Evolutionary conservation across 2,329 filamentous ascomycete species (phyloP), one percentile per base, ranked within the genome.

Genomic region (Rhynchosporium secalis): DNA sequence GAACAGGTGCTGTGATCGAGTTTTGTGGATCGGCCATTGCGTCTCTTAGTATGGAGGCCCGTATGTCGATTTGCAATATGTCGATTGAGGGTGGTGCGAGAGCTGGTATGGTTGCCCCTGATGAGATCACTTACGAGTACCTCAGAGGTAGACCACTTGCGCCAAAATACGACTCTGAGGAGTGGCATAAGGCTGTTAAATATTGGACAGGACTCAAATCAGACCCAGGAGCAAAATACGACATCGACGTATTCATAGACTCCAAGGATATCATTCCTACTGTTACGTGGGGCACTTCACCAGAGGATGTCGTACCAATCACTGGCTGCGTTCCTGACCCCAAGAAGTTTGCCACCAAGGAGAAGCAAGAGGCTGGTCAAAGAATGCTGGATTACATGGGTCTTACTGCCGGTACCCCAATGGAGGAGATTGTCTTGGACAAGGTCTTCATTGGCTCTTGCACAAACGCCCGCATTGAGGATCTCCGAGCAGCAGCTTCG

Each of bases 61-160:
- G 95, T 70, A 98, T 99, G 95, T 97, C 93, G 66, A 96, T 99
- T 76, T 98, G 95, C 82, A 99, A 99, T 81, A 98, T 98, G 95
- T 92, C 93, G 13, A 97, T 98, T 70, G 95, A 99, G 81, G 95
- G 84, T 70, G 95, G 95, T 77, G 95, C 95, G 54, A 86, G 95
- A 78, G 94, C 94, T 64, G 95, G 95, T 69, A 96, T 99, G 92
- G 88, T 99, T 63, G 95, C 95, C 9, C 95, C 95, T 4, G 95
- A 99, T 73, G 89, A 97, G 74, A 90, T 82, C 62, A 98, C 95
- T 33, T 96, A 96, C 71, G 91, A 96, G 69, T 99, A 98, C 75
- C 89, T 99, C 72, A 95, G 95, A 81, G 91, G 89, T 71, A 87
- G 89, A 66, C 95, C 95, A 45, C 81, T 99, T 69, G 93, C 94